Evolutionary conservation across 129 eudicot species (phyloP), one percentile per base, ranked within the genome.

Genomic region (Arctium minus): DNA sequence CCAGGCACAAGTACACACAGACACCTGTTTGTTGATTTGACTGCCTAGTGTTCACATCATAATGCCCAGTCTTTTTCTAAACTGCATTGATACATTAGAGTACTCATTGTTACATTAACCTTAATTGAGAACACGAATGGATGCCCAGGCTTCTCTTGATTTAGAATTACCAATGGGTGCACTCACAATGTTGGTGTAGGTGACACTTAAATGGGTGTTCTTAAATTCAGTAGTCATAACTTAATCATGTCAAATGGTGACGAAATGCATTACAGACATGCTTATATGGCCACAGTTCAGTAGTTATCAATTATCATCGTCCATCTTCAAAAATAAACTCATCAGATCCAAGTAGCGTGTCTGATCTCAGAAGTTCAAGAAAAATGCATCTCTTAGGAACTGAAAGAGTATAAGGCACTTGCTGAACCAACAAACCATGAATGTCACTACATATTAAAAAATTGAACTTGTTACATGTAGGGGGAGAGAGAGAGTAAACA

Each of bases 101-200:
- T 12, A 48, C 32, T 9, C 75, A 40, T 60, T 39, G 48, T 72
- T 56, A n/a, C 50, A 13, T 78, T 36, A 44, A 75, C 60, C 1
- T 83, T 36, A 53, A 30, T 36, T 40, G 74, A 29, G 50, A 70
- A 53, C 65, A 56, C 72, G 8, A 48, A 11, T 5, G 68, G 68
- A 29, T 60, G 68, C 68, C 68, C 68, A 4, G 29, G 68, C 29
- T 75, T 82, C 22, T 39, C 75, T 64, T 64, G 37, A 65, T 62
- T 62, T 39, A 30, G 48, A 36, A 53, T 74, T 31, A 46, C 72
- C 3, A 50, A 33, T 30, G 67, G 70, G 77, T 69, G 62, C 81
- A 76, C 77, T 83, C 31, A 32, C n/a, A 42, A 69, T 48, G 31
- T 46, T 83, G 72, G 77, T 82, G 12, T 65, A 65, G 33, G 71